Conservation (phyloP, 495 filamentous ascomycete species). For the Talaromyces trachyspermus region DNA sequence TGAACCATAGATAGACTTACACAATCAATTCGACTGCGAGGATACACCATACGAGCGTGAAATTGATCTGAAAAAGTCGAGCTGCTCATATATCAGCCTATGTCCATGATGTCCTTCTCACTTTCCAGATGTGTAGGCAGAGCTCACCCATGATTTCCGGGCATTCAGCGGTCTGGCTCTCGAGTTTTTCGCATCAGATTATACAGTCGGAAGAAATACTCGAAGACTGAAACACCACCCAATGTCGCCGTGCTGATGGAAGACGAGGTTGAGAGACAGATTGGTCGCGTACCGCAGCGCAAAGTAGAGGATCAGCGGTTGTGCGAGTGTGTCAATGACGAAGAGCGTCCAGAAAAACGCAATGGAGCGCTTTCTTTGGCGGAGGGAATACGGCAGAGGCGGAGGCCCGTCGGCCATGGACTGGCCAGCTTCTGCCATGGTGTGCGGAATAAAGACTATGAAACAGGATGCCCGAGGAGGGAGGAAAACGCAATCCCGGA, state of each 20-base stretch:
- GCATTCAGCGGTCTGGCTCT: conserved; percentile 48
- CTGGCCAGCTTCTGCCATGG: conserved; percentile 28
- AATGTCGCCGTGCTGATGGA: conserved; percentile 51
- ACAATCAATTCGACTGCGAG: conserved; percentile 48
- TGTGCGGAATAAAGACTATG: no score
- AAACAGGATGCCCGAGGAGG: no score
- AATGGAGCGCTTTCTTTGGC: conserved; percentile 47
- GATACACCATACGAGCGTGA: conserved; percentile 45
- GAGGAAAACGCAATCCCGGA: no score
- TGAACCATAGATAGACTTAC: conserved; percentile 18
- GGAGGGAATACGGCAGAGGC: conserved; percentile 49
- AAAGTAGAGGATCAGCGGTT: conserved; percentile 53
- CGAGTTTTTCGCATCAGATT: conserved; percentile 40
- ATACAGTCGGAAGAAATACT: conserved; percentile 44
- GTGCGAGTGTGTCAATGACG: conserved; percentile 42
- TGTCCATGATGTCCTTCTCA: neutral
- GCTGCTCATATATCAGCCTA: conserved; percentile 22
- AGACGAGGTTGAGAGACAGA: conserved; percentile 50
- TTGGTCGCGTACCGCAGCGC: conserved; percentile 47
- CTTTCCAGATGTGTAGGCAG: neutral
- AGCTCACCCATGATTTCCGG: conserved; percentile 38
- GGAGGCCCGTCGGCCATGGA: conserved; percentile 33
- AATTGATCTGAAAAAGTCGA: conserved; percentile 59
- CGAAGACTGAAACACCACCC: conserved; percentile 53
- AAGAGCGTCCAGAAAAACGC: conserved; percentile 53